Evolutionary conservation across 805 yeast genomes (phyloP), one percentile per base, ranked within the genome.

Genomic region (Sugiyamaella marilandica): DNA sequence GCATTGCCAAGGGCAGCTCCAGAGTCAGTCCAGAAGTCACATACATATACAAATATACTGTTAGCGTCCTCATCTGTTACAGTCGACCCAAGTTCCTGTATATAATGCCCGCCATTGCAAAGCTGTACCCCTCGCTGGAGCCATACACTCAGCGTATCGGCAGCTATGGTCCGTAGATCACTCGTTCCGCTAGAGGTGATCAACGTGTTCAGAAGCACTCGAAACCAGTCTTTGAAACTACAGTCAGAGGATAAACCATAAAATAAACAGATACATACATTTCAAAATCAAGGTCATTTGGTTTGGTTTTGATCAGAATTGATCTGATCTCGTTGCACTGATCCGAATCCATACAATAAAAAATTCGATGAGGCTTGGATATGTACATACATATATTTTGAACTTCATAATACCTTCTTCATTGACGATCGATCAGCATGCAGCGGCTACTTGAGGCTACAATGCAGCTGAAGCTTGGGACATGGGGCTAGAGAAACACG

Each of bases 1-100:
- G 95, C 83, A 62, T 85, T 87, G 5, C 84, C 81, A 26, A 87
- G 65, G 0, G 95, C 83, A 1, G 86, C 81, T 3, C 85, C 83
- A 1, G 87, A 78, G 48, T 83, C 87, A 50, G 80, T 81, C 82
- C 90, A 83, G 64, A 79, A 82, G 58, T 83, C 90, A 36, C 84
- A 68, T 11, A 85, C 75, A 64, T 78, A 85, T 36, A 58, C 57
- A 45, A 69, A 66, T 8, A 69, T 54, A 4, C 26, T 24, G 46
- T 62, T 56, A 14, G 59, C 55, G 21, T 60, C 65, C 8, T 51
- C 41, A 13, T 50, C 57, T 1, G 61, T 43, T n/a, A 62, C 56
- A 10, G 31, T 21, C 19, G 26, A 51, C 3, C 33, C 31, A 45
- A 63, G 52, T 14, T 57, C 54, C 16, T 57, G 63, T 9, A 44